phyloP scores from a whole-genome alignment of 129 eudicot genomes.

The Gnaphalium uliginosum region DNA sequence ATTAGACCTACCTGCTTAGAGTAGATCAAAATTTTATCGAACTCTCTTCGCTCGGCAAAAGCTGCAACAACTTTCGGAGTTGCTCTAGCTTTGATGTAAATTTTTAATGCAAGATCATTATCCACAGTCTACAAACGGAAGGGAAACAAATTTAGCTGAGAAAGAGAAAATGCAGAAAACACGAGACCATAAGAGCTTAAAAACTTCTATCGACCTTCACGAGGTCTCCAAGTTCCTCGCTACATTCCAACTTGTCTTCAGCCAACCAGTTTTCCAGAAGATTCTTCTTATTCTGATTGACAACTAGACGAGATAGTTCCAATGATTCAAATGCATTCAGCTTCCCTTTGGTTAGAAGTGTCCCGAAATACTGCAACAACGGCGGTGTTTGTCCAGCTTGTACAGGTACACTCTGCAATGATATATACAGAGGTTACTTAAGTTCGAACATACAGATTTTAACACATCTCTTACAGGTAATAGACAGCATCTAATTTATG shows the following conservation, averaged over 20 bases:
- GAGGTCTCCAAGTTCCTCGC: conserved; percentile 67
- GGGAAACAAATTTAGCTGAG: neutral
- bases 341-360: conserved; percentile 69
- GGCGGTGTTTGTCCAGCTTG: conserved; percentile 92
- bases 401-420: conserved; percentile 79
- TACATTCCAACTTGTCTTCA: conserved; percentile 78
- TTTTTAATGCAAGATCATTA: conserved; percentile 4
- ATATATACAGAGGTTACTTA: neutral
- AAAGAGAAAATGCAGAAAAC: neutral
- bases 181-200: neutral
- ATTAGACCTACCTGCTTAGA: conserved; percentile 69
- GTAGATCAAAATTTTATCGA: conserved; percentile 87
- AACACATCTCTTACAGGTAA: neutral
- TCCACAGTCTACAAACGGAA: neutral
- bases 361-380: conserved; percentile 71
- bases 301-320: conserved; percentile 77
- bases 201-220: neutral
- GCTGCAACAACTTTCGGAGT: conserved; percentile 98
- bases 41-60: conserved; percentile 95
- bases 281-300: conserved; percentile 78
- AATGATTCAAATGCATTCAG: conserved; percentile 77
- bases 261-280: conserved; percentile 83
- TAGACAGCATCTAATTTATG: neutral
- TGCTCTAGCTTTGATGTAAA: conserved; percentile 46
- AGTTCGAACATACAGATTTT: neutral